Base-by-base conservation (phyloP, 345 rosid species). In the Gossypium sturtianum region DNA sequence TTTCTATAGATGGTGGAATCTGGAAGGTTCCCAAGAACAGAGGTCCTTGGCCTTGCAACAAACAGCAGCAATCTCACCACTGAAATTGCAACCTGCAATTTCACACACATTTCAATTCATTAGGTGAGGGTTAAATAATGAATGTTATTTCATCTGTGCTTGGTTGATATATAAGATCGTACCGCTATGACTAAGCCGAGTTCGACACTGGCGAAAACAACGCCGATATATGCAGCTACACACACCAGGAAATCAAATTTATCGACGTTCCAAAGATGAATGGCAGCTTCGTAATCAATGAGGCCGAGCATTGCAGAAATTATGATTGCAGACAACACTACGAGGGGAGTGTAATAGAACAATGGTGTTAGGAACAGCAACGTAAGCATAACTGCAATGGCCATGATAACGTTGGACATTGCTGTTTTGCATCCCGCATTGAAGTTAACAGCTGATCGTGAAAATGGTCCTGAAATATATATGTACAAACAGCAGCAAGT, bases 371-470 rank as follows among this genome's bases (percentile, higher is more conserved):
- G 77, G 82, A 90, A 86, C 27, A 92, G 72, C 78, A 94, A 44
- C 0, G 97, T 92, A 2, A 92, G 17, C 79, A 87, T 89, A 45
- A 94, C 92, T 0, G 94, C 97, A 4, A 94, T 3, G 3, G 97
- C 89, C 98, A 94, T 90, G 13, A 94, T 84, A 25, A 94, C 85
- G 83, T 94, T 94, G 0, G 98, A 92, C 64, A 87, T 83, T 13
- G 97, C 98, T 0, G 97, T 90, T 78, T 92, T 90, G 87, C 97
- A 92, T 5, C 98, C 97, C 1, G 98, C 97, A 15, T 94, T 94
- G 87, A 84, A 92, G 86, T 94, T 94, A 76, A 94, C 95, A 0
- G 97, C 98, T 0, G 98, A 88, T 49, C 97, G 79, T 3, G 98
- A 94, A 79, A 94, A 94, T 7, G 97, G 97, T 38, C 97, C 97